Percentiles rank a stretch among this genome's conserved stretches.
Conservation (phyloP, 2,329 filamentous ascomycete genomes). For the Colletotrichum navitas region DNA sequence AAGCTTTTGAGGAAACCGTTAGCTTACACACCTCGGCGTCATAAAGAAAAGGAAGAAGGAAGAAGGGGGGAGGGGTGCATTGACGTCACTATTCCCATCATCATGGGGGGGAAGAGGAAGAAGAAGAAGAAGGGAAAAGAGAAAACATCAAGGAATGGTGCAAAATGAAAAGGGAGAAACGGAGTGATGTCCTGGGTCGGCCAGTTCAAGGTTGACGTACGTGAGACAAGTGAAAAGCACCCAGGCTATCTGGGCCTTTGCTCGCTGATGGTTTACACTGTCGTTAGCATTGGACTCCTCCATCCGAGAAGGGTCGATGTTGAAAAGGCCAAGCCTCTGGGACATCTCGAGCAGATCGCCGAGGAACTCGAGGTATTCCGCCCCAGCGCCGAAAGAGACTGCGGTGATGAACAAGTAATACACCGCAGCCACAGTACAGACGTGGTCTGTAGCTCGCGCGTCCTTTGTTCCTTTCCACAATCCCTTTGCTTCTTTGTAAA, state of each 20-base stretch:
- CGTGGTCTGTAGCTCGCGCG: background rate
- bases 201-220: background rate
- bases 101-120: background rate
- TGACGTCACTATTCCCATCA: background rate
- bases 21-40: background rate
- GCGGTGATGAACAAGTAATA: slow-evolving; percentile 6
- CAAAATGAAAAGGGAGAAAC: background rate
- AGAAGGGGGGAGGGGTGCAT: background rate
- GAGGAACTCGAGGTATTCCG: slow-evolving; percentile 11
- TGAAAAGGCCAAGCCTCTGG: slow-evolving; percentile 7
- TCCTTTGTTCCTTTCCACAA: background rate
- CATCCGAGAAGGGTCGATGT: background rate
- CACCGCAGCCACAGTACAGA: slow-evolving; percentile 9
- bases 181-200: background rate
- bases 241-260: slow-evolving; percentile 8
- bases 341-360: background rate
- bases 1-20: background rate
- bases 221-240: slow-evolving; percentile 3
- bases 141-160: too few species aligned
- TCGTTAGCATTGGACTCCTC: background rate
- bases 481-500: slow-evolving; percentile 8
- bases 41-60: too few species aligned
- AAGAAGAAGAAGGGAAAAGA: background rate
- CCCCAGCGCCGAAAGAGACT: slow-evolving; percentile 2
- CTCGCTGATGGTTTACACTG: background rate